phyloP scores from a whole-genome alignment of 2,329 filamentous ascomycete species.

The Diaporthe helianthi region DNA sequence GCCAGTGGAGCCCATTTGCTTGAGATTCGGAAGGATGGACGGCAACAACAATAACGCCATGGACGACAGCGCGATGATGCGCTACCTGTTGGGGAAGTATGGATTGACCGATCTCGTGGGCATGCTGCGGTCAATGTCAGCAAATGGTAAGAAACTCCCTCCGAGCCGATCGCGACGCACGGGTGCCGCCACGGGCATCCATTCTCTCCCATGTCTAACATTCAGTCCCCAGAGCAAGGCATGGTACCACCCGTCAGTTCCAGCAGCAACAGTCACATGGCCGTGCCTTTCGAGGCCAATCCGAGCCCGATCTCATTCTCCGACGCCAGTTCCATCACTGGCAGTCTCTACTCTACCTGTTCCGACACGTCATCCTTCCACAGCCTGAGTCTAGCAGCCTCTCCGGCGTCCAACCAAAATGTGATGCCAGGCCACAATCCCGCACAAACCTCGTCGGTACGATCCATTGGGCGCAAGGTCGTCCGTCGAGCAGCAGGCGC shows the following conservation, averaged over 20 bases:
- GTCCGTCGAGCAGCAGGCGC: constrained; percentile 34
- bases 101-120: constrained; percentile 33
- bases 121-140: constrained; percentile 34
- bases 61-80: constrained; percentile 35
- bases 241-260: constrained; percentile 32
- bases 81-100: constrained; percentile 35
- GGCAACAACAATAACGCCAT: constrained; percentile 26
- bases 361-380: constrained; percentile 35
- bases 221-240: constrained; percentile 29
- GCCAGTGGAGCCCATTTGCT: constrained; percentile 27
- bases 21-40: constrained; percentile 31
- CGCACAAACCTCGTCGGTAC: constrained; percentile 30
- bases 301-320: constrained; percentile 42
- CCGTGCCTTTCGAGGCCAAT: constrained; percentile 32
- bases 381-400: constrained; percentile 34
- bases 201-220: constrained; percentile 16
- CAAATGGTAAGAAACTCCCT: constrained; percentile 31
- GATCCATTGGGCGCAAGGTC: constrained; percentile 34
- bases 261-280: constrained; percentile 33
- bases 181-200: not conserved
- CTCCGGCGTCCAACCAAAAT: constrained; percentile 33
- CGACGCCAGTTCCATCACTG: constrained; percentile 49
- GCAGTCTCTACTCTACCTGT: constrained; percentile 49
- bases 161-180: not conserved
- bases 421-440: constrained; percentile 38